Conservation (phyloP, 106 monocot species). For the Vanilla planifolia region DNA sequence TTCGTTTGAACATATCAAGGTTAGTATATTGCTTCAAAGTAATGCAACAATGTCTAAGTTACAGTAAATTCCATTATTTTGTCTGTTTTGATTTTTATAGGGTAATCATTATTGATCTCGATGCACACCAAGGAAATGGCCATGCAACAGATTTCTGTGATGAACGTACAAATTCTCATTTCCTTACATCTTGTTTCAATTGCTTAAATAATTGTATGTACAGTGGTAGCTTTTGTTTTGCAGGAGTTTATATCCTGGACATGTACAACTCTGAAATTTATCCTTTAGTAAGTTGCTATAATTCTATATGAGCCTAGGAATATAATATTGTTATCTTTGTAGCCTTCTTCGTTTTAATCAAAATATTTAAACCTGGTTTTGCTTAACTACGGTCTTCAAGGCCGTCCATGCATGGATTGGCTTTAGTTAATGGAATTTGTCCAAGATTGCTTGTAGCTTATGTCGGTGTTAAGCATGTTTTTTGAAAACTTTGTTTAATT, state of each 20-base stretch:
- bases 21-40: too few relatives aligned
- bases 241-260: slow-evolving; percentile 95
- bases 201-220: slow-evolving; percentile 1
- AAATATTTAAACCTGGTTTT: too few relatives aligned
- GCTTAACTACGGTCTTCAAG: too few relatives aligned
- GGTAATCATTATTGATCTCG: slow-evolving; percentile 98
- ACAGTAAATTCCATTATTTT: not conserved
- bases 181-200: slow-evolving; percentile 1
- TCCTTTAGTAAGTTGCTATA: slow-evolving; percentile 78
- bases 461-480: too few relatives aligned
- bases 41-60: not conserved
- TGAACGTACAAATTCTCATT: slow-evolving; percentile 44
- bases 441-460: too few relatives aligned
- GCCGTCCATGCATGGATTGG: too few relatives aligned
- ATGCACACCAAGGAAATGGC: slow-evolving; percentile 99
- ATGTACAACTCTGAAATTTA: slow-evolving; percentile 97
- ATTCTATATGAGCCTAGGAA: too few relatives aligned
- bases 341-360: too few relatives aligned
- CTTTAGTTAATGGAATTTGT: too few relatives aligned
- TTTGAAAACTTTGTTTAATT: too few relatives aligned
- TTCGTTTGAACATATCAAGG: slow-evolving; percentile 79
- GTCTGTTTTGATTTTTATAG: slow-evolving; percentile 26
- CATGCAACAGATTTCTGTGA: slow-evolving; percentile 91
- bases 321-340: too few relatives aligned
- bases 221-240: slow-evolving; percentile 15